phyloP scores from a whole-genome alignment of 1,284 basidiomycete species.

The Salmacisia buchloeana region DNA sequence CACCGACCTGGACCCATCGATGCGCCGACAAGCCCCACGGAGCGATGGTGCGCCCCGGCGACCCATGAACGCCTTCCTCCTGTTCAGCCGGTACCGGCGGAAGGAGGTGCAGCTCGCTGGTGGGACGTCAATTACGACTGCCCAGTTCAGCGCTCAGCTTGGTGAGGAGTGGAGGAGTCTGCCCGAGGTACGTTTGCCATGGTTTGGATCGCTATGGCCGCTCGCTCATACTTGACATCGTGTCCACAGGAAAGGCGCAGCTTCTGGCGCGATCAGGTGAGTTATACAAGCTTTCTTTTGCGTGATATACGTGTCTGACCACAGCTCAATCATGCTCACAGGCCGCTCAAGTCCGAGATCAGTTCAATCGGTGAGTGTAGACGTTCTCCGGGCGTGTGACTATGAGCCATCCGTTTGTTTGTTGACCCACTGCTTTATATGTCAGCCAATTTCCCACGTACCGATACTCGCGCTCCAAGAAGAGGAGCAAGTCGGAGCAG shows the following conservation, averaged over 20 bases:
- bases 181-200: neutral
- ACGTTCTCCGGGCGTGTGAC: neutral
- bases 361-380: constrained; percentile 1
- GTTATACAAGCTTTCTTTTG: neutral
- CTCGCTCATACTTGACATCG: neutral
- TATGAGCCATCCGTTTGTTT: neutral
- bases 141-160: constrained; percentile 3
- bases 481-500: neutral
- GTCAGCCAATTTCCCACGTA: neutral
- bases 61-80: neutral
- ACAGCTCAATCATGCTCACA: neutral
- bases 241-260: neutral
- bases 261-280: constrained; percentile 3
- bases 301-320: neutral
- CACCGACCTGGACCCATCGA: neutral
- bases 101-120: constrained; percentile 2
- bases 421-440: neutral
- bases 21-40: neutral
- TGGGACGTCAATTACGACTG: neutral
- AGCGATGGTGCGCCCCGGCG: constrained; percentile 4
- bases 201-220: neutral
- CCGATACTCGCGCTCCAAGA: neutral
- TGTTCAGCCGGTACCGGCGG: constrained; percentile 1
- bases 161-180: neutral
- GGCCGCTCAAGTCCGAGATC: neutral